Evolutionary conservation across 78 protist species (phyloP).

Genomic region (Cyanophora paradoxa): DNA sequence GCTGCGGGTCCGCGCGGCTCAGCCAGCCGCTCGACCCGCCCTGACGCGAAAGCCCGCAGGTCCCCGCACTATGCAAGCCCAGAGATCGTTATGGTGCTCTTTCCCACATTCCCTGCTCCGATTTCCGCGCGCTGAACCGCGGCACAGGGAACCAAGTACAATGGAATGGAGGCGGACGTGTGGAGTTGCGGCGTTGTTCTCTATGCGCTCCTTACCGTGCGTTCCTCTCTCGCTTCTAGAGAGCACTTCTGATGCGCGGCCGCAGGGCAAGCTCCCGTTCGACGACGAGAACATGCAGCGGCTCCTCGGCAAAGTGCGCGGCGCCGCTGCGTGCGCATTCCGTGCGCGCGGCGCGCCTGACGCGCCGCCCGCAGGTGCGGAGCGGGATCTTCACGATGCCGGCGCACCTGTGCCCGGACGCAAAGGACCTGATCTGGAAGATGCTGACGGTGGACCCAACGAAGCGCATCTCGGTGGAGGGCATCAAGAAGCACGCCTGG

Average conservation of each 20-base stretch:
- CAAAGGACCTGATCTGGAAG: conserved; percentile 40
- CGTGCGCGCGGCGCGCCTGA: too few species aligned
- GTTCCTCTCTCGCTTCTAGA: too few species aligned
- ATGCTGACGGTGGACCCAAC: conserved; percentile 72
- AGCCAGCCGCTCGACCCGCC: too few species aligned
- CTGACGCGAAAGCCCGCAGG: too few species aligned
- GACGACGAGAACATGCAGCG: conserved; percentile 67
- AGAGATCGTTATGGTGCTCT: conserved; percentile 54
- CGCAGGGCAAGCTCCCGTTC: conserved; percentile 87
- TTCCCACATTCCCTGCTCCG: too few species aligned
- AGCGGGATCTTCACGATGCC: too few species aligned
- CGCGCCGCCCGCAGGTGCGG: too few species aligned
- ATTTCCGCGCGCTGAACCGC: too few species aligned
- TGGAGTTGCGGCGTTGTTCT: conserved; percentile 81
- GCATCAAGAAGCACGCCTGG: conserved; percentile 68
- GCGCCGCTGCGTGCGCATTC: too few species aligned
- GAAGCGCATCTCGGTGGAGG: conserved; percentile 55
- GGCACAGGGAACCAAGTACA: conserved; percentile 41
- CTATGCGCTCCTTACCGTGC: conserved; percentile 71
- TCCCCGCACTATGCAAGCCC: conserved; percentile 85
- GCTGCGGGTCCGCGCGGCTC: too few species aligned
- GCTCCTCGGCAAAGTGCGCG: conserved; percentile 27
- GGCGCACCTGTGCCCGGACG: conserved; percentile 15
- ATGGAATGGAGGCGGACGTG: conserved; percentile 68
- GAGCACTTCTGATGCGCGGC: too few species aligned